Base-by-base conservation (phyloP, 495 filamentous ascomycete species). In the Pseudoneurospora amorphoporcata region DNA sequence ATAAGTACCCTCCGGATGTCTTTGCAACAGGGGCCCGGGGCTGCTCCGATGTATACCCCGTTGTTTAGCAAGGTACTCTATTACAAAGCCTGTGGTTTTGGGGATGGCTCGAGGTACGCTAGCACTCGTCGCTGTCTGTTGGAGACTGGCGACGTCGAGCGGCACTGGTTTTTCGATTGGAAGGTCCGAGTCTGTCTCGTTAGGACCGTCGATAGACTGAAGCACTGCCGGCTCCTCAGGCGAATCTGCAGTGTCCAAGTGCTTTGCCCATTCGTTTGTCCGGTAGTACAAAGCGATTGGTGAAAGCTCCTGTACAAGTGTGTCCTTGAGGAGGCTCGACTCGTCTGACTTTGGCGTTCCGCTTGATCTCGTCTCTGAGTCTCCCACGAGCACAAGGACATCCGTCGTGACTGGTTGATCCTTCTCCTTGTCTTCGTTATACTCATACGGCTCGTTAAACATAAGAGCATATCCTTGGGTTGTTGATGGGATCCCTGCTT, bases 191-290 rank as follows among this genome's bases (percentile, higher is more conserved):
- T 19, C 19, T 9, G 69, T 68, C 61, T 73, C 68, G 23, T 71
- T 73, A 5, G 74, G 32, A 37, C 83, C 80, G 0, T 76, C 71
- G 39, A 83, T 78, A 8, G 84, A 65, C 39, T 85, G 80, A 10
- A 92, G 79, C 2, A 86, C 84, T 16, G 95, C 92, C 6, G 88
- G 76, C n/a, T 92, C 90, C 35, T 65, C 53, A 8, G 93, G 94
- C 4, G 81, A 82, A 19, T 97, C 95, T 5, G 95, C 95, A 53
- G 86, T 81, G 39, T 89, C 88, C 23, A 97, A 82, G 80, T 97
- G 93, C 77, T 97, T 97, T 1, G 94, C 94, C 95, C 95, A 98
- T 82, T 98, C 94, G 75, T 97, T 97, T 6, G 94, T 98, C 68
- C 95, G 88, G 76, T 95, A 98, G 0, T 90, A 92, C 77, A 92